Conservation (phyloP, 768 basidiomycete genomes). For the Lactifluus subvellereus region DNA sequence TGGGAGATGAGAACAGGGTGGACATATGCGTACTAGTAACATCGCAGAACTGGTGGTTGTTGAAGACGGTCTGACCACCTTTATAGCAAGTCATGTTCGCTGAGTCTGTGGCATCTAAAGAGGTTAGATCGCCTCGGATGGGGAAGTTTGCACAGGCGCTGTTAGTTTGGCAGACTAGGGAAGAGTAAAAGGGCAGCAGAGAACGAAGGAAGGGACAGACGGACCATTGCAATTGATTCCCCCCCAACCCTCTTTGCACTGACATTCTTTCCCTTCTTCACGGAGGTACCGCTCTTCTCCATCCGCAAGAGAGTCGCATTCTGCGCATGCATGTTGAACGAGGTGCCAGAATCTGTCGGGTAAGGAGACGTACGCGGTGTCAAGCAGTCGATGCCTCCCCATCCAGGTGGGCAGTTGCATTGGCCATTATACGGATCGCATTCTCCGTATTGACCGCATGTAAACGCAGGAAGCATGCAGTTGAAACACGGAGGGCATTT, state of each 20-base stretch:
- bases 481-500: conserved; percentile 91
- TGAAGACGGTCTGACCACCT: conserved; percentile 89
- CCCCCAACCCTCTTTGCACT: conserved; percentile 92
- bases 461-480: conserved; percentile 86
- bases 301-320: conserved; percentile 92
- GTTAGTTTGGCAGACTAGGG: conserved; percentile 78
- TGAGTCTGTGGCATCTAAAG: conserved; percentile 36
- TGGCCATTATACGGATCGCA: conserved; percentile 93
- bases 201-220: conserved; percentile 23
- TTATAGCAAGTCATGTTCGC: conserved; percentile 90
- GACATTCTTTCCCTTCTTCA: conserved; percentile 66
- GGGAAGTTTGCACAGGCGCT: conserved; percentile 77
- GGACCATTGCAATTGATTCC: conserved; percentile 97
- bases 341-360: background rate
- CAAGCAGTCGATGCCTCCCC: conserved; percentile 94
- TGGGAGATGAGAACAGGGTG: background rate
- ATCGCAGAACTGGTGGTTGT: conserved; percentile 96
- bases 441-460: conserved; percentile 85
- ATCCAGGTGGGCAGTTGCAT: conserved; percentile 96
- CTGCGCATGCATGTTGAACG: conserved; percentile 35
- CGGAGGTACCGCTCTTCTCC: conserved; percentile 80
- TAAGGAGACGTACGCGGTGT: conserved; percentile 64
- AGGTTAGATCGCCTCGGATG: conserved; percentile 41
- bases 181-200: background rate
- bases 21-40: conserved; percentile 74